Conservation (phyloP, 257 asterid genomes). For the Anisodus tanguticus region DNA sequence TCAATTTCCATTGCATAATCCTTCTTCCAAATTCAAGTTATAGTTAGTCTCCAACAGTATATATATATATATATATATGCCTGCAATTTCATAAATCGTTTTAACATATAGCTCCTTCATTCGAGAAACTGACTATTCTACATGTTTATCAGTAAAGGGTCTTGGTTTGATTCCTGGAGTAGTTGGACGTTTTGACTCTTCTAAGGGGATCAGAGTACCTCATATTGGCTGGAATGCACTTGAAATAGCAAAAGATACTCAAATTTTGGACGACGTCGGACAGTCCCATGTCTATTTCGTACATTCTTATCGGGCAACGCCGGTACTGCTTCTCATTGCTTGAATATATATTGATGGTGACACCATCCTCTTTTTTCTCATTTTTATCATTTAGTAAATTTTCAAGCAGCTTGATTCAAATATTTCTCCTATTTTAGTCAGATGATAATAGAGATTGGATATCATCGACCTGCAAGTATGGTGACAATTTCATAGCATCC, state of each 20-base stretch:
- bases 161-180: conserved; percentile 95
- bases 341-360: background rate
- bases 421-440: conserved; percentile 51
- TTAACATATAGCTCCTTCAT: conserved; percentile 17
- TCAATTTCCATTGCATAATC: background rate
- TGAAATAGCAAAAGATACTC: conserved; percentile 56
- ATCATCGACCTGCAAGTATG: conserved; percentile 85
- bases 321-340: conserved; percentile 52
- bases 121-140: conserved; percentile 29
- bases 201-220: conserved; percentile 81
- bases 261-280: conserved; percentile 80
- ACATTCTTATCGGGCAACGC: conserved; percentile 91
- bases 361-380: conserved; percentile 20
- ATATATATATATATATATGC: background rate
- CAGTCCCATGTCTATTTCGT: conserved; percentile 90
- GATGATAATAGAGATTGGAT: conserved; percentile 88
- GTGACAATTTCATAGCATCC: conserved; percentile 79
- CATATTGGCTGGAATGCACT: conserved; percentile 99
- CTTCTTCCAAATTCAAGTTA: background rate
- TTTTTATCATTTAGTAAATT: conserved; percentile 31
- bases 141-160: conserved; percentile 71
- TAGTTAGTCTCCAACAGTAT: background rate
- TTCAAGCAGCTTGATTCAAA: conserved; percentile 31
- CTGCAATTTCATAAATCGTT: background rate
- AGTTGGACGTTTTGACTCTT: conserved; percentile 91